These are phyloP conservation scores for Cyanidioschyzon merolae DNA, from an alignment of 23 red algal genomes.

Conservation along the genomic window DNA sequence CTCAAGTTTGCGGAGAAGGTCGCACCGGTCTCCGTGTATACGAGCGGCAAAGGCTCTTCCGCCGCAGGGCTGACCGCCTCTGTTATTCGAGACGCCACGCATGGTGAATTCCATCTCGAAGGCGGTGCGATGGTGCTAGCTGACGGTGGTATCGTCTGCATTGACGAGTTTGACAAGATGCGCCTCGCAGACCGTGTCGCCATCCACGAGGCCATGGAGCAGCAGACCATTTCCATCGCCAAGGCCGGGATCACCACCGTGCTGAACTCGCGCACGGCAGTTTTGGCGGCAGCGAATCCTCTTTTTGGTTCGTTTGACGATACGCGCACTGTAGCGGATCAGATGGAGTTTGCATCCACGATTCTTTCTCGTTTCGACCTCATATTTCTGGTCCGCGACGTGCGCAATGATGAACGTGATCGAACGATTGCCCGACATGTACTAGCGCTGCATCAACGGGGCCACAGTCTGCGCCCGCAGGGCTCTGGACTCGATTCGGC, in stretches of 20 bases:
- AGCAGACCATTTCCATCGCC: constrained; percentile 97
- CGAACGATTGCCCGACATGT: constrained; percentile 79
- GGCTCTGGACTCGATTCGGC: neutral
- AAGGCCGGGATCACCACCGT: constrained; percentile 98
- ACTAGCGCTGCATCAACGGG: constrained; percentile 71
- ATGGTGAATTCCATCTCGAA: constrained; percentile 91
- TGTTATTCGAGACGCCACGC: constrained; percentile 63
- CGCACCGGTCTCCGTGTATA: constrained; percentile 81
- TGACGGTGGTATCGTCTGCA: constrained; percentile 86
- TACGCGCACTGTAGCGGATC: constrained; percentile 57
- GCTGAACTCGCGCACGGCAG: constrained; percentile 82
- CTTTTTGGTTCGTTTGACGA: constrained; percentile 93
- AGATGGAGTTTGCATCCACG: constrained; percentile 94
- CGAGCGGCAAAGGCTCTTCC: constrained; percentile 94
- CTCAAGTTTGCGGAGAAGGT: constrained; percentile 77
- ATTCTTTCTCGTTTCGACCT: constrained; percentile 98
- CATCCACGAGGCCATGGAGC: constrained; percentile 97
- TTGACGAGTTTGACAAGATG: constrained; percentile 99
- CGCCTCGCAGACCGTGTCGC: constrained; percentile 80
- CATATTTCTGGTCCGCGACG: constrained; percentile 92
- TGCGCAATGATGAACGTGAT: constrained; percentile 75
- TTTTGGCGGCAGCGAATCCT: constrained; percentile 93
- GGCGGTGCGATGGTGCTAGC: constrained; percentile 90
- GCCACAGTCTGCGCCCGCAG: constrained; percentile 15
- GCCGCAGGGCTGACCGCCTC: constrained; percentile 94